A percentile compares a stretch with the other conserved stretches of the same genome.
Conservation (phyloP, 495 filamentous ascomycete genomes). For the Mycothermus thermophilus region DNA sequence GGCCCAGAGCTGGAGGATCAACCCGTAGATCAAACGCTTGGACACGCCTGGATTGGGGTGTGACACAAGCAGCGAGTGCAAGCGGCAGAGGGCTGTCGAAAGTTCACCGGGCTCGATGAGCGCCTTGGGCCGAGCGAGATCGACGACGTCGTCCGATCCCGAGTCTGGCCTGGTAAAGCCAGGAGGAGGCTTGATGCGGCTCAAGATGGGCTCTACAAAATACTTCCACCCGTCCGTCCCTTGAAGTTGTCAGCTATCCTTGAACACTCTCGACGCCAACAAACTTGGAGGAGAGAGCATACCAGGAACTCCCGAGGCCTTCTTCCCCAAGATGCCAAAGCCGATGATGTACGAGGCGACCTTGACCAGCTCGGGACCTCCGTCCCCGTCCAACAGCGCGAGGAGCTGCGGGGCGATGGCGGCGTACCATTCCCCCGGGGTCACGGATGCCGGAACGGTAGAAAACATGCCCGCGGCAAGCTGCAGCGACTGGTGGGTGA, state of each 20-base stretch:
- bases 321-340: constrained; percentile 55
- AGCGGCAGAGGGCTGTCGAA: constrained; percentile 37
- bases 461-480: constrained; percentile 51
- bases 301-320: constrained; percentile 52
- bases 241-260: constrained; percentile 13
- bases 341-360: constrained; percentile 61
- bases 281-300: no score
- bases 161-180: constrained; percentile 1
- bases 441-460: constrained; percentile 44
- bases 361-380: constrained; percentile 48
- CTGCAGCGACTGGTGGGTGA: constrained; percentile 60
- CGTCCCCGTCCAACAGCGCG: constrained; percentile 49
- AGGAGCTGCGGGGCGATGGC: constrained; percentile 54
- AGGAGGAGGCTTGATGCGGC: constrained; percentile 43
- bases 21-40: constrained; percentile 49
- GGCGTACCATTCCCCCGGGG: constrained; percentile 45
- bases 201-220: constrained; percentile 52
- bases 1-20: constrained; percentile 58
- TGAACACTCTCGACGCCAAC: no score
- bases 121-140: constrained; percentile 25
- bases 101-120: constrained; percentile 33
- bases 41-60: constrained; percentile 63
- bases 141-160: constrained; percentile 21
- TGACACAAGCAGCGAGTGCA: constrained; percentile 45
- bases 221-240: constrained; percentile 54